Base-by-base conservation (phyloP, 768 basidiomycete species). In the Boletus insuetus region DNA sequence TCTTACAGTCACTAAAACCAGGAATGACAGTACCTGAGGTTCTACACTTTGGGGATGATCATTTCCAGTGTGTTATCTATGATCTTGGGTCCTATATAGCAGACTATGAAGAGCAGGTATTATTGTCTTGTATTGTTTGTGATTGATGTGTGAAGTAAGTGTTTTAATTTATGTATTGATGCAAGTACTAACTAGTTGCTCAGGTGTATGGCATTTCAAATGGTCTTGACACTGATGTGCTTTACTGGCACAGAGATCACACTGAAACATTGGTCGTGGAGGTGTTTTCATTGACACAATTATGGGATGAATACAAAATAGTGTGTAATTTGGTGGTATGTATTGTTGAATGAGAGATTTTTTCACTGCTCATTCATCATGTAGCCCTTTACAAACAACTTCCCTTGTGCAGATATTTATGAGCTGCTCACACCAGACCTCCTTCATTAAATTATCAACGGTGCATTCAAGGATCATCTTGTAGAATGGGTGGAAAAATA, bases 361-460 rank as follows among this genome's bases (percentile, higher is more conserved):
- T 22, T 22, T 22, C 22, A 22, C 22, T 22, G 22, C 22, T 22
- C 22, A 22, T 22, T 22, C 4, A 3, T 22, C 22, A 22, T 29
- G 14, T 22, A 73, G 72, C 71, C 71, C 5, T 75, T 74, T 40
- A 75, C 67, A 0, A 55, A 53, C 16, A 44, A 64, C 17, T 74
- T 74, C 40, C 71, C 71, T 0, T 58, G 50, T 22, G 70, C 73
- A 0, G 64, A 75, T 19, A 75, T 75, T 14, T 61, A 71, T 39
- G 47, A 69, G 17, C 55, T 74, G 13, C 22, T 58, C 1, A 4
- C 56, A 1, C 31, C 37, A 0, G 52, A 58, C 6, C 29, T 58
- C 4, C 41, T 58, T 6, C 52, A 58, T 29, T 47, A 58, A 3
- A 44, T 54, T 0, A 46, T 58, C 20, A 55, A 51, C 4, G 57